Evolutionary conservation across 805 yeast species (phyloP).

Genomic region (Candida namnaoensis): DNA sequence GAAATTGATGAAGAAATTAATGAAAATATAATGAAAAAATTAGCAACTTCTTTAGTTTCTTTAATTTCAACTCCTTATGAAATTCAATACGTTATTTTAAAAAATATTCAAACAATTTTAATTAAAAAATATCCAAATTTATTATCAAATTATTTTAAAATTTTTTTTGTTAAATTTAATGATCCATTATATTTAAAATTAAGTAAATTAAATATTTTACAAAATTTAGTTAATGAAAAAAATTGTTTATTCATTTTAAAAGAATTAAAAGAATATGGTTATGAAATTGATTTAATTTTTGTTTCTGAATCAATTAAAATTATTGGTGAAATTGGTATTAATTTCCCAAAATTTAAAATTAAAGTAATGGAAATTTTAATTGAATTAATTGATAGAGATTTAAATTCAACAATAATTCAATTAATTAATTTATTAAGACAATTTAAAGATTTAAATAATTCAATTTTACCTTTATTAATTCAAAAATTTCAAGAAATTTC

Average conservation of each 20-base stretch:
- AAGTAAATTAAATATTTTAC: slow-evolving; percentile 69
- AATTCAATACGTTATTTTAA: slow-evolving; percentile 87
- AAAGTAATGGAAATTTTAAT: slow-evolving; percentile 55
- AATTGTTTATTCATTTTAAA: slow-evolving; percentile 53
- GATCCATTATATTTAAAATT: slow-evolving; percentile 74
- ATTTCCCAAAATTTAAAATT: slow-evolving; percentile 38
- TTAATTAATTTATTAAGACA: slow-evolving; percentile 61
- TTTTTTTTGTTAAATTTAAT: slow-evolving; percentile 82
- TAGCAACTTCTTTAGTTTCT: slow-evolving; percentile 82
- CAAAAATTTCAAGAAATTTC: slow-evolving; percentile 37
- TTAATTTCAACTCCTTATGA: slow-evolving; percentile 86
- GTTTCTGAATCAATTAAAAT: slow-evolving; percentile 60
- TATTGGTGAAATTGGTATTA: slow-evolving; percentile 65
- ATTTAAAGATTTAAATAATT: slow-evolving; percentile 41
- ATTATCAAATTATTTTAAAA: slow-evolving; percentile 71
- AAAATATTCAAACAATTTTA: slow-evolving; percentile 74
- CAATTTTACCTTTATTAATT: slow-evolving; percentile 47
- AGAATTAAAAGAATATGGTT: slow-evolving; percentile 72
- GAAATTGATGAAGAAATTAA: slow-evolving; percentile 32
- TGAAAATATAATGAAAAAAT: slow-evolving; percentile 47
- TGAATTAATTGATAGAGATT: slow-evolving; percentile 52
- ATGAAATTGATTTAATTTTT: slow-evolving; percentile 79
- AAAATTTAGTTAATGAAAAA: slow-evolving; percentile 53
- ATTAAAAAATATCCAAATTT: slow-evolving; percentile 82
- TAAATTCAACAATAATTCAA: slow-evolving; percentile 56